Conservation (phyloP, 2,329 filamentous ascomycete genomes). For the Waltergamsia citrina region DNA sequence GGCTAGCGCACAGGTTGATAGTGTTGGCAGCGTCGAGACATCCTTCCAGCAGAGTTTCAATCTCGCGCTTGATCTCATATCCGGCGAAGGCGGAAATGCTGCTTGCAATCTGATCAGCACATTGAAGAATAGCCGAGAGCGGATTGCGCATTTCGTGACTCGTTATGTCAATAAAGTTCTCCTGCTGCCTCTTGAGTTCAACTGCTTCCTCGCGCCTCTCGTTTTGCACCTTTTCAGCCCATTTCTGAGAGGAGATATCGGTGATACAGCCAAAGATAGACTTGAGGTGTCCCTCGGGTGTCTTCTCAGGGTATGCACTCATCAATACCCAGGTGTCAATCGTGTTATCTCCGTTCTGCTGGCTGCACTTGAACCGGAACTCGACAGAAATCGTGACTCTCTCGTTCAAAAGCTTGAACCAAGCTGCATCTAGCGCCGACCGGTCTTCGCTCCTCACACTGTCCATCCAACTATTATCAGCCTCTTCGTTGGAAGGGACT, state of each 20-base stretch:
- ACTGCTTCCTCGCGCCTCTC: conserved; percentile 71
- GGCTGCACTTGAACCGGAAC: conserved; percentile 64
- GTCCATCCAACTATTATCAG: conserved; percentile 61
- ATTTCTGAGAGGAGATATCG: conserved; percentile 79
- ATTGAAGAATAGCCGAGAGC: conserved; percentile 65
- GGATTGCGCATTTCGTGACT: conserved; percentile 73
- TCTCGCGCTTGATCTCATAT: conserved; percentile 26
- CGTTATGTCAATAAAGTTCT: conserved; percentile 67
- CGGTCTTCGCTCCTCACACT: conserved; percentile 61
- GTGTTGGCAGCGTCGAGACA: conserved; percentile 72
- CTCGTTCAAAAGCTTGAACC: conserved; percentile 51
- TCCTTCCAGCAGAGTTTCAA: conserved; percentile 39
- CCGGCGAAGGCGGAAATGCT: conserved; percentile 33
- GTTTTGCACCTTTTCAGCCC: conserved; percentile 72
- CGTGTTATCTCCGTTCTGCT: conserved; percentile 48
- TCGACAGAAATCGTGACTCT: conserved; percentile 59
- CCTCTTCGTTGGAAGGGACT: conserved; percentile 48
- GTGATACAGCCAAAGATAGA: conserved; percentile 74
- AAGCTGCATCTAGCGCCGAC: conserved; percentile 45
- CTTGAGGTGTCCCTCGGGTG: conserved; percentile 54
- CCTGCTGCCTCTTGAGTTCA: conserved; percentile 64
- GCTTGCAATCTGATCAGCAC: conserved; percentile 60
- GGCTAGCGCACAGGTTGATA: conserved; percentile 69
- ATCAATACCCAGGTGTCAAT: conserved; percentile 70
- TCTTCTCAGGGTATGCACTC: conserved; percentile 65